Percentiles rank a stretch among this genome's conserved stretches.
phyloP scores from a whole-genome alignment of 495 filamentous ascomycete genomes.

The Chaetomium tenue region DNA sequence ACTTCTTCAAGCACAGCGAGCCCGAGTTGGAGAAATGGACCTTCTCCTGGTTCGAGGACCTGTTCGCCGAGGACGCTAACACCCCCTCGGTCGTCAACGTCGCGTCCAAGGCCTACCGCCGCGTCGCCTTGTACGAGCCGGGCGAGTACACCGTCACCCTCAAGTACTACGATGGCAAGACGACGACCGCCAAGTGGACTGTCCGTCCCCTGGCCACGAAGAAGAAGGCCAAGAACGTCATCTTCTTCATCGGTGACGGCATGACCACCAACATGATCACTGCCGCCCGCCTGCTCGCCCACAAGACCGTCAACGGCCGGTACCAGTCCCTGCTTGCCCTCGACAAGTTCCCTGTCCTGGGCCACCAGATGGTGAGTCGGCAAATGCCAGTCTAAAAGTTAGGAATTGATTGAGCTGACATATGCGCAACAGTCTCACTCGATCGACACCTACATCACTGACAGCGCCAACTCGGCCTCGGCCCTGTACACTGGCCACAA shows the following conservation, averaged over 20 bases:
- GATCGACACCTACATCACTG: conserved; percentile 72
- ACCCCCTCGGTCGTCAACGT: conserved; percentile 67
- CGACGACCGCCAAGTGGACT: conserved; percentile 64
- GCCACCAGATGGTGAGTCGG: conserved; percentile 58
- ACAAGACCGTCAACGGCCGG: conserved; percentile 71
- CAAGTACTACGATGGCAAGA: conserved; percentile 63
- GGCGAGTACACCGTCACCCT: conserved; percentile 69
- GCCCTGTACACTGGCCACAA: conserved; percentile 75
- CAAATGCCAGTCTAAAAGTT: neutral
- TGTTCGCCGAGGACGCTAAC: conserved; percentile 64
- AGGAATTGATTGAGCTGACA: neutral
- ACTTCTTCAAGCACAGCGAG: conserved; percentile 60
- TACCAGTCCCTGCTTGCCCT: conserved; percentile 65
- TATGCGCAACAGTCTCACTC: conserved; percentile 53
- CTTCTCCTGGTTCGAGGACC: conserved; percentile 70
- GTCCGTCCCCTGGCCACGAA: conserved; percentile 62
- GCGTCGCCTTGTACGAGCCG: conserved; percentile 64
- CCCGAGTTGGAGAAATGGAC: conserved; percentile 67
- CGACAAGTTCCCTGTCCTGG: conserved; percentile 70
- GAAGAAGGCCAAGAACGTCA: conserved; percentile 73
- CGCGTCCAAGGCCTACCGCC: conserved; percentile 65
- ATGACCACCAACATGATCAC: conserved; percentile 79
- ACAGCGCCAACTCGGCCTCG: conserved; percentile 72
- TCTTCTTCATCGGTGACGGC: conserved; percentile 74
- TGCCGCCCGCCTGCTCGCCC: conserved; percentile 68